Base-by-base conservation (phyloP, 1,284 basidiomycete genomes). In the Amylostereum chailletii region DNA sequence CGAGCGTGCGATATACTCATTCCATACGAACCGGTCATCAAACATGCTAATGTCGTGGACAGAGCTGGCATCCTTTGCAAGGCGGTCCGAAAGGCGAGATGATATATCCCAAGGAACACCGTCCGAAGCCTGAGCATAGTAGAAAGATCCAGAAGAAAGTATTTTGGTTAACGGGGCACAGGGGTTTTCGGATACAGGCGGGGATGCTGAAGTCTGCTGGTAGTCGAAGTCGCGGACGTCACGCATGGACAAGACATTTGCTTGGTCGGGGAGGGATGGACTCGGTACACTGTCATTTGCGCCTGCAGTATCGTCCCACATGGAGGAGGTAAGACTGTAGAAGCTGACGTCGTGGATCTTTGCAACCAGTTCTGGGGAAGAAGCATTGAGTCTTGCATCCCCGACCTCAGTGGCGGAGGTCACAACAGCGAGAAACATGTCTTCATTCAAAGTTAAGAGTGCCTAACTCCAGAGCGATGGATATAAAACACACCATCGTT, bases 111-210 rank as follows among this genome's bases (percentile, higher is more conserved):
- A 97, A 9, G 77, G 74, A 3, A 86, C 78, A 54, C 82, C 80
- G 26, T 31, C n/a, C 29, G 27, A 30, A 6, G 42, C 42, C 26
- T 83, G 62, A 3, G 95, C 86, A 62, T 91, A 96, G 69, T 97
- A 99, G 70, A 99, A 99, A 1, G 87, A 85, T 3, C 94, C 94
- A 27, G 86, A 87, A 45, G 90, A 87, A 5, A 99, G 70, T 46
- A 98, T 94, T 66, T 96, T 97, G 46, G 83, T 88, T 58, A 99
- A 77, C 0, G 92, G 87, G 46, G 81, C 67, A 63, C 93, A 96
- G 2, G 96, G 95, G 62, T 98, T 92, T 60, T 96, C 92, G 59
- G 86, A 83, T 9, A 84, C 67, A 8, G 71, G 61, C 45, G 69
- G 66, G 37, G 69, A 59, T 10, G 74, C 64, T 27, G 67, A 58